Base-by-base conservation (phyloP, 106 monocot genomes). In the Dendrobium catenatum region DNA sequence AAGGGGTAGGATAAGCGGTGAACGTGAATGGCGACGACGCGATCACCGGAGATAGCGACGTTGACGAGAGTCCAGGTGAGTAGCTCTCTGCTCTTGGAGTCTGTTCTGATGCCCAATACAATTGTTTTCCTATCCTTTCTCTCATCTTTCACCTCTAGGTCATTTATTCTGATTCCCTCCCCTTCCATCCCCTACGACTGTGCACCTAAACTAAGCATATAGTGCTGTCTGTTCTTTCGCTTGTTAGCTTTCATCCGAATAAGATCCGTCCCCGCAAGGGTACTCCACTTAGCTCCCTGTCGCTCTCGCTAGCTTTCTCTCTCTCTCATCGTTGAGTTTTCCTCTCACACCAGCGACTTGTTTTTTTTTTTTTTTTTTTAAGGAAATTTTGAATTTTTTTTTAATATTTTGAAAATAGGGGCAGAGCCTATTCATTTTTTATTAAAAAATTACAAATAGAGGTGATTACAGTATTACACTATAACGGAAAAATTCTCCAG, bases 31-130 rank as follows among this genome's bases (percentile, higher is more conserved):
- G 92, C 96, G 55, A 96, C 68, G 64, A 96, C 88, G 27, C 77
- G 89, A 83, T 96, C 96, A 1, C 92, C 90, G 43, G 90, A 79
- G 54, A 43, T 68, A 33, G 96, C 92, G 31, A 92, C 81, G 58
- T 92, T 96, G 78, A 96, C 89, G 49, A 96, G 87, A 3, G 89
- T 83, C 96, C 96, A 96, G 9, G 94, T 96, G 22, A 96, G 87
- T 4, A 91, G 83, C 81, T 94, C 92, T 27, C 84, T 88, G 79
- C 94, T 90, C 37, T 85, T 81, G 19, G 76, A 47, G 77, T 96
- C 96, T 88, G 89, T 92, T 44, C 72, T 84, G 46, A 93, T 81
- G 17, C 87, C 95, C 3, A 95, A 88, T 76, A 92, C 85, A 75
- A 95, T 76, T 40, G 86, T 85, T 47, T 83, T 84, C 78, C 82